phyloP scores from a whole-genome alignment of 805 yeast genomes.

The Metschnikowia gelsemii region DNA sequence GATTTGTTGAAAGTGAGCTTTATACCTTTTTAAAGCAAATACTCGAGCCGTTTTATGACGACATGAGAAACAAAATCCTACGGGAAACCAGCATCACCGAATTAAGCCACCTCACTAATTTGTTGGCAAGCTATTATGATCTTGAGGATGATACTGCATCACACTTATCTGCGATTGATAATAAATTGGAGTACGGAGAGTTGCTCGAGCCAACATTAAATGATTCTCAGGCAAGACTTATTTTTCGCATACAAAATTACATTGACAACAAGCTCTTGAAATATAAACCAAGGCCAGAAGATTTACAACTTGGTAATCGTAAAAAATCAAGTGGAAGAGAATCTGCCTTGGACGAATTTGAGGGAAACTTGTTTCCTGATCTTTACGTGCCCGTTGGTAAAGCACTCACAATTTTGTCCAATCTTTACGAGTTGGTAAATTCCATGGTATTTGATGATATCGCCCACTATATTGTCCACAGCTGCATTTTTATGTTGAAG shows the following conservation, averaged over 20 bases:
- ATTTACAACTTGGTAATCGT: constrained; percentile 56
- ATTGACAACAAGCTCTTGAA: constrained; percentile 67
- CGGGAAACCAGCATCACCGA: constrained; percentile 66
- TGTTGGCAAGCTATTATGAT: constrained; percentile 67
- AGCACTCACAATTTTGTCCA: constrained; percentile 68
- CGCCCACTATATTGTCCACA: constrained; percentile 83
- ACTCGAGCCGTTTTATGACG: constrained; percentile 77
- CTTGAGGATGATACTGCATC: constrained; percentile 46
- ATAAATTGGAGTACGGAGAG: constrained; percentile 50
- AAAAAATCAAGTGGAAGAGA: constrained; percentile 15
- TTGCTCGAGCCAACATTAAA: constrained; percentile 69
- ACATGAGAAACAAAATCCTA: constrained; percentile 61
- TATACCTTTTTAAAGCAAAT: constrained; percentile 60
- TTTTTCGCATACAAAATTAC: constrained; percentile 72
- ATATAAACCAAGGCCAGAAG: constrained; percentile 67
- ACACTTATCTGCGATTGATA: constrained; percentile 11
- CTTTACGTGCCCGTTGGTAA: constrained; percentile 72
- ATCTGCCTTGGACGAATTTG: constrained; percentile 29
- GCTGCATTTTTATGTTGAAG: constrained; percentile 63
- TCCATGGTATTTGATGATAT: constrained; percentile 81
- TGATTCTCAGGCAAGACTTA: constrained; percentile 77
- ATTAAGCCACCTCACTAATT: constrained; percentile 72
- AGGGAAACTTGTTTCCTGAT: constrained; percentile 39
- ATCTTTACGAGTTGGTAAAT: constrained; percentile 76
- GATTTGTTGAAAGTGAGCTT: constrained; percentile 30